These are phyloP conservation scores for Phragmites australis DNA, from an alignment of 176 grass and related monocot species.

Conservation along the genomic window DNA sequence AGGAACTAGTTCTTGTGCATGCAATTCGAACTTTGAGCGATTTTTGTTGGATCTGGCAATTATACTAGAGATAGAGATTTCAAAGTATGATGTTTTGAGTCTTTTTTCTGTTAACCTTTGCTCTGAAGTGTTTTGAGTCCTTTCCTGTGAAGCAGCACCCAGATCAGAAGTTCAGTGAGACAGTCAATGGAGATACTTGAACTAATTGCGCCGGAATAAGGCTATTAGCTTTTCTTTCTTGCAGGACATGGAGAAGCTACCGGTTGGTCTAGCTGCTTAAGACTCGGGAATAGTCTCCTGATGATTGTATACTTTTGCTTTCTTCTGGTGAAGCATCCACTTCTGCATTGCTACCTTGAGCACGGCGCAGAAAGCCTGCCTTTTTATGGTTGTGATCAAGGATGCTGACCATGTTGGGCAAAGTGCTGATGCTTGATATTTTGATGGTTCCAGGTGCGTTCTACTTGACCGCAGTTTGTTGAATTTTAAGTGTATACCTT, in stretches of 20 bases:
- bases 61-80: neutral
- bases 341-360: conserved; percentile 3
- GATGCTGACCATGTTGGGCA: neutral
- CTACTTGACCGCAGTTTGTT: neutral
- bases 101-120: neutral
- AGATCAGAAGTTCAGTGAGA: conserved; percentile 8
- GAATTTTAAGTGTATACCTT: neutral
- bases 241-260: conserved; percentile 30
- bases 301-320: conserved; percentile 37
- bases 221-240: conserved; percentile 1
- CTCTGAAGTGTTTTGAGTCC: neutral
- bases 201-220: neutral
- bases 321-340: conserved; percentile 22
- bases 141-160: neutral
- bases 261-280: conserved; percentile 28
- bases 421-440: neutral
- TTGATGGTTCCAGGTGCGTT: conserved; percentile 1
- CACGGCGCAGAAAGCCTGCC: neutral
- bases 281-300: conserved; percentile 36
- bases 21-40: neutral
- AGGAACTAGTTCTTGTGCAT: neutral
- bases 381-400: conserved; percentile 13
- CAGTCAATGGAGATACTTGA: conserved; percentile 6
- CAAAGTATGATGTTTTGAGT: neutral
- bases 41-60: neutral